Percentiles rank a stretch among this genome's conserved stretches.
phyloP scores from a whole-genome alignment of 257 asterid genomes.

The Nicotiana tabacum region DNA sequence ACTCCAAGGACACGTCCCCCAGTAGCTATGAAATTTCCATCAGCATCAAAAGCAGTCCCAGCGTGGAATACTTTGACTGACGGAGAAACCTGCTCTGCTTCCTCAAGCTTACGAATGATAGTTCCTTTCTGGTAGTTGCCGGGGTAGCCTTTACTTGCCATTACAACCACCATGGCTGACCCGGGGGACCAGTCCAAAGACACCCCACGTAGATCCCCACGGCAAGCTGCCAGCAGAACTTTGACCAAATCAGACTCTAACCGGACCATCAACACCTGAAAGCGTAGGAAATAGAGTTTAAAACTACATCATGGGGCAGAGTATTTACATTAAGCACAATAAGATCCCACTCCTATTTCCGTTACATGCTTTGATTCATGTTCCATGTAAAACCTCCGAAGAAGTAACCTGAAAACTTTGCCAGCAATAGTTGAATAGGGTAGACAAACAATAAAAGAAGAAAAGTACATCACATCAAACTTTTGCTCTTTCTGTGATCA shows the following conservation, averaged over 20 bases:
- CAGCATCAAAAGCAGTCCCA: slow-evolving; percentile 57
- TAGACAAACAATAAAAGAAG: neutral
- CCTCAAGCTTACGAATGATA: slow-evolving; percentile 56
- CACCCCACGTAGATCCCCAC: slow-evolving; percentile 52
- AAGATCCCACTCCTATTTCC: neutral
- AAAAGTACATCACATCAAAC: neutral
- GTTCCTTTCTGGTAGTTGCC: slow-evolving; percentile 74
- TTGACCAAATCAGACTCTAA: slow-evolving; percentile 76
- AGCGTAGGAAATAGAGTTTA: neutral
- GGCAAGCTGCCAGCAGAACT: slow-evolving; percentile 81
- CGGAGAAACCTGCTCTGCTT: slow-evolving; percentile 67
- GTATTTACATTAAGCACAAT: neutral
- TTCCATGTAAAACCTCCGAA: neutral
- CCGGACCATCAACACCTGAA: slow-evolving; percentile 86
- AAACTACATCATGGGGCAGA: neutral
- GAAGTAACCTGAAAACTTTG: neutral
- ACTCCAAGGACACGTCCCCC: slow-evolving; percentile 96
- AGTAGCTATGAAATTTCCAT: slow-evolving; percentile 62
- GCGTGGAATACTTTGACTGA: slow-evolving; percentile 77
- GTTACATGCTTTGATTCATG: neutral
- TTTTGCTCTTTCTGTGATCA: too few species aligned
- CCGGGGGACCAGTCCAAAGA: slow-evolving; percentile 79
- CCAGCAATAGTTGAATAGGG: neutral
- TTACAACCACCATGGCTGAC: slow-evolving; percentile 91
- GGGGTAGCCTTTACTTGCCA: slow-evolving; percentile 95